Conservation (phyloP, 768 basidiomycete species). For the Boletus sp. region DNA sequence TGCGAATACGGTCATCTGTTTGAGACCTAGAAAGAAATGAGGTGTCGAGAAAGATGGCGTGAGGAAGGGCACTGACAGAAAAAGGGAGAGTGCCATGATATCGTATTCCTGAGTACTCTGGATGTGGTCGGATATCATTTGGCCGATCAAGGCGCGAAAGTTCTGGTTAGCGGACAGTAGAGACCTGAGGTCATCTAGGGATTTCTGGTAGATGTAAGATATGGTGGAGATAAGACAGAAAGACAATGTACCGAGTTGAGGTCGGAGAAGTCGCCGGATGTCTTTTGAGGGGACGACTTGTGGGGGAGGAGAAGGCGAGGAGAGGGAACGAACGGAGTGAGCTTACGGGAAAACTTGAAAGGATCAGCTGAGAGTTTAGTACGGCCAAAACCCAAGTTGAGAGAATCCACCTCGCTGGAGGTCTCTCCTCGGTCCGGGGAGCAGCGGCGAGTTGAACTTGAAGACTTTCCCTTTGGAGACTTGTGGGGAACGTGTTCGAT, state of each 20-base stretch:
- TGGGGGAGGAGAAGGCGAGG: neutral
- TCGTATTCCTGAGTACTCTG: constrained; percentile 29
- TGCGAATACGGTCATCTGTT: constrained; percentile 36
- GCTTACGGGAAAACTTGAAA: constrained; percentile 21
- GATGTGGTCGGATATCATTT: constrained; percentile 26
- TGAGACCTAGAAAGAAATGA: constrained; percentile 29
- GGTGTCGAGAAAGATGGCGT: neutral
- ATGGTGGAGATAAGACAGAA: neutral
- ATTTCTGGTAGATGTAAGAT: constrained; percentile 20
- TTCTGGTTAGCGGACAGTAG: constrained; percentile 21
- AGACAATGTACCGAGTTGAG: constrained; percentile 11
- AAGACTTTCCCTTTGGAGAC: constrained; percentile 2
- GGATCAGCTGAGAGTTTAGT: constrained; percentile 5
- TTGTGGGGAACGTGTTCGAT: constrained; percentile 25
- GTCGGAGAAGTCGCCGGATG: constrained; percentile 11
- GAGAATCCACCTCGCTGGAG: constrained; percentile 23
- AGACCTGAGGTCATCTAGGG: constrained; percentile 26
- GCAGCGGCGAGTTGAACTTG: constrained; percentile 7
- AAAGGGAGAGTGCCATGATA: constrained; percentile 38
- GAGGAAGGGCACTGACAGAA: constrained; percentile 33
- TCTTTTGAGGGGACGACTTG: constrained; percentile 11
- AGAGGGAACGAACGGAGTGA: neutral
- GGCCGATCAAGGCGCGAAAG: constrained; percentile 17
- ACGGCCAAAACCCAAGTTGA: constrained; percentile 13
- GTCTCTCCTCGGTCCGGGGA: constrained; percentile 15